phyloP scores from a whole-genome alignment of 139 green algal species.

The Spirogloea muscicola region DNA sequence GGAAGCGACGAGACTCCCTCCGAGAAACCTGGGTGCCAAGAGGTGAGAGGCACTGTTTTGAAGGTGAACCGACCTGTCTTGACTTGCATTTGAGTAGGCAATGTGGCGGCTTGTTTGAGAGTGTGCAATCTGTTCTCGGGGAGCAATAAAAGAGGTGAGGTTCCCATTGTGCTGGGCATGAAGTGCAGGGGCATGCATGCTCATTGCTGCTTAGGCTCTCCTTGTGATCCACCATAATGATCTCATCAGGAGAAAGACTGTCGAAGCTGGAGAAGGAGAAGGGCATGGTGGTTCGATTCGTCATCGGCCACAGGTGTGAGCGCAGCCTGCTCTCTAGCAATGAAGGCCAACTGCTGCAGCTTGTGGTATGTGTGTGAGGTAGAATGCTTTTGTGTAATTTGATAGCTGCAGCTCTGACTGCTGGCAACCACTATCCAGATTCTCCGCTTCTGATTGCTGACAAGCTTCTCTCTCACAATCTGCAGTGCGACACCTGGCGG shows the following conservation, averaged over 20 bases:
- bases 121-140: neutral
- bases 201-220: neutral
- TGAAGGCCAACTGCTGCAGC: neutral
- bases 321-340: neutral
- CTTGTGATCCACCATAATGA: neutral
- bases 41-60: neutral
- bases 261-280: slow-evolving; percentile 16
- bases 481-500: slow-evolving; percentile 8
- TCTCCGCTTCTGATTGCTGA: neutral
- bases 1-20: slow-evolving; percentile 8
- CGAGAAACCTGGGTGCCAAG: slow-evolving; percentile 2
- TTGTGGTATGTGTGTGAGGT: too few species aligned
- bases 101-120: too few species aligned
- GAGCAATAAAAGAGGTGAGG: neutral
- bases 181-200: neutral
- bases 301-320: slow-evolving; percentile 14
- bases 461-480: neutral
- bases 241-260: slow-evolving; percentile 1
- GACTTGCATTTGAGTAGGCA: too few species aligned
- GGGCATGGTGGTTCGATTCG: slow-evolving; percentile 14
- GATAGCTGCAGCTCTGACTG: neutral
- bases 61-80: too few species aligned
- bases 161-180: neutral
- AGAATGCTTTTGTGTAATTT: neutral
- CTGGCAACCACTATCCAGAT: neutral